Base-by-base conservation (phyloP, 176 grass and related monocot species). In the Phoenix roebelenii region DNA sequence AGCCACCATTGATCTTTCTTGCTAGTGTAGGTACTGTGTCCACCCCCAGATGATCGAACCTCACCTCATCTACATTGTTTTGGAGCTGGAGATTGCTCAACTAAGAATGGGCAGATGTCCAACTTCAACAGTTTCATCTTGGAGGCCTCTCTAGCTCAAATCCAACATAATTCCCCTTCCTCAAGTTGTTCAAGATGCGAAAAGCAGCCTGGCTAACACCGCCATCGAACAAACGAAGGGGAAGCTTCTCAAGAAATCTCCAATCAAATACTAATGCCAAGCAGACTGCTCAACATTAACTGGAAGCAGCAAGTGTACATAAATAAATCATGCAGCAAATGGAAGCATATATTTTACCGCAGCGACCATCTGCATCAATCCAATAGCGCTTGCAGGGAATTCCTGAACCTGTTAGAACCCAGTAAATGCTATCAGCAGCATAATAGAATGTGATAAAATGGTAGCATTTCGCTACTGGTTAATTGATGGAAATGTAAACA, bases 81-180 rank as follows among this genome's bases (percentile, higher is more conserved):
- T 35, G 32, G 32, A 7, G 5, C 32, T 35, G 5, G 7, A 35
- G 32, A 35, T 35, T 9, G 5, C 30, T 35, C 30, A 35, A 35
- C 5, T 35, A 35, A 35, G 32, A 35, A 35, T 35, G 32, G 32
- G 9, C 32, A 9, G 9, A 35, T 1, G 7, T 9, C 32, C 32
- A 35, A 35, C 6, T 35, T 35, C 26, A 35, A 26, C 19, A 51
- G 5, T 22, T 52, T 86, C 68, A 96, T 72, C 61, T 80, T 58
- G 87, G 83, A 72, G 87, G 87, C 67, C 87, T 88, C n/a, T n/a
- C n/a, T n/a, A n/a, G n/a, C n/a, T n/a, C n/a, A 84, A 54, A 85
- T 70, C 79, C 87, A 92, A 18, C 87, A 78, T 65, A 98, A 88
- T 70, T 98, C 7, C 93, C 87, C 80, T 98, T 92, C 61, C 93